These are phyloP conservation scores for Jamesozyma gamospora DNA, from an alignment of 805 yeast genomes.

Conservation along the genomic window DNA sequence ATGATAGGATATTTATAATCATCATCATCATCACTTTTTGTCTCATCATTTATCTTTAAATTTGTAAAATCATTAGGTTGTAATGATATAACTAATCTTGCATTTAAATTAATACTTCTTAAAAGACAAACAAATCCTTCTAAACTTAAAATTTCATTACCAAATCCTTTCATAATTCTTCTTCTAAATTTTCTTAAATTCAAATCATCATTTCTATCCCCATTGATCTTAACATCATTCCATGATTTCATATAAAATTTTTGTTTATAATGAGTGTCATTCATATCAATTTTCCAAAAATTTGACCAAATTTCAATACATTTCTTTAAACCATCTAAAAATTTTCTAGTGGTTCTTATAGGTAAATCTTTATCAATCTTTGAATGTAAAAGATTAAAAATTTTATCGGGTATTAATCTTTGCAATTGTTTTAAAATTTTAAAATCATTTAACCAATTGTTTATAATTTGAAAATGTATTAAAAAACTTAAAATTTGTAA, in stretches of 20 bases:
- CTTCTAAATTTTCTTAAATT: conserved; percentile 37
- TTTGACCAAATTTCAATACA: conserved; percentile 53
- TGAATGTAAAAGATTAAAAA: conserved; percentile 42
- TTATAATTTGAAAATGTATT: conserved; percentile 58
- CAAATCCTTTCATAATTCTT: conserved; percentile 39
- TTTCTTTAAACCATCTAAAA: conserved; percentile 68
- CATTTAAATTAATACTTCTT: conserved; percentile 58
- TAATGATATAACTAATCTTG: conserved; percentile 69
- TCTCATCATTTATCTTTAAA: conserved; percentile 9
- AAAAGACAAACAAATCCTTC: conserved; percentile 79
- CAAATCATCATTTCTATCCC: conserved; percentile 14
- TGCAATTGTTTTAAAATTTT: conserved; percentile 34
- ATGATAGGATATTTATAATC: conserved; percentile 52
- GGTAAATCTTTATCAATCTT: conserved; percentile 30
- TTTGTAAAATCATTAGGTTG: conserved; percentile 84
- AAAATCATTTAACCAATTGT: conserved; percentile 59
- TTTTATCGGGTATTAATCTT: conserved; percentile 38
- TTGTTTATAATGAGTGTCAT: conserved; percentile 17
- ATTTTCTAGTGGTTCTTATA: conserved; percentile 44
- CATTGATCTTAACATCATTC: conserved; percentile 28
- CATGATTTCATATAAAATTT: conserved; percentile 38
- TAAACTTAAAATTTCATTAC: conserved; percentile 70
- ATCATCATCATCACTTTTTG: not conserved
- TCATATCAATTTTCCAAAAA: conserved; percentile 39
- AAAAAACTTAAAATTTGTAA: conserved; percentile 48